Conservation (phyloP, 208 protist species). For the Leishmania tarentolae region DNA sequence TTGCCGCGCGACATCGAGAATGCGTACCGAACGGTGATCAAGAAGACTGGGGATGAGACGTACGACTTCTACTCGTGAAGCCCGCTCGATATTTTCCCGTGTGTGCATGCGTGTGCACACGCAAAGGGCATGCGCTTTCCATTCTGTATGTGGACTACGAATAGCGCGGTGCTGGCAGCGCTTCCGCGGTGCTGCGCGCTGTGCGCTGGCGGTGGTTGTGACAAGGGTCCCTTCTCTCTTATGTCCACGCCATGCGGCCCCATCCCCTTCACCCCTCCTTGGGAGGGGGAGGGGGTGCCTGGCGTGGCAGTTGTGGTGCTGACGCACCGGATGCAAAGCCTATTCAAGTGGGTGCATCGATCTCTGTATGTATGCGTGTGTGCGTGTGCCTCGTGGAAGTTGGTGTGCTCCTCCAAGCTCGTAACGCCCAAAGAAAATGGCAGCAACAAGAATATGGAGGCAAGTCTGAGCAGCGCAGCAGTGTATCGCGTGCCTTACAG, state of each 20-base stretch:
- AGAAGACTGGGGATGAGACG: slow-evolving; percentile 81
- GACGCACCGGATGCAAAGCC: too few species aligned
- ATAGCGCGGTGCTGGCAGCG: too few species aligned
- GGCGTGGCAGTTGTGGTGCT: too few species aligned
- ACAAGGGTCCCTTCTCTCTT: too few species aligned
- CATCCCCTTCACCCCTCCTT: not conserved
- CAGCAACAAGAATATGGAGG: not conserved
- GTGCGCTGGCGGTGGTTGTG: too few species aligned
- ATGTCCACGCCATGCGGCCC: too few species aligned
- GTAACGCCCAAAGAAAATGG: not conserved
- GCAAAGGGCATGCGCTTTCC: not conserved
- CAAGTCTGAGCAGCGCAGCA: not conserved
- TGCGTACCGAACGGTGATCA: slow-evolving; percentile 92
- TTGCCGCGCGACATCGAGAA: slow-evolving; percentile 99
- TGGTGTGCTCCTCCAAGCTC: too few species aligned
- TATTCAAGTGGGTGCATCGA: not conserved
- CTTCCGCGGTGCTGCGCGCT: too few species aligned
- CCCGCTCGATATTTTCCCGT: too few species aligned
- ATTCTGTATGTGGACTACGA: too few species aligned
- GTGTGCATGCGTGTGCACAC: not conserved
- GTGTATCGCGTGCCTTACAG: not conserved
- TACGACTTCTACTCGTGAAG: slow-evolving; percentile 89
- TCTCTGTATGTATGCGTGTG: slow-evolving; percentile 6
- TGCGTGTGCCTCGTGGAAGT: not conserved
- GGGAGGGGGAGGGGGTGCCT: too few species aligned